These are phyloP conservation scores for Ceratobasidium sp. DNA, from an alignment of 1,284 basidiomycete genomes.

Conservation along the genomic window DNA sequence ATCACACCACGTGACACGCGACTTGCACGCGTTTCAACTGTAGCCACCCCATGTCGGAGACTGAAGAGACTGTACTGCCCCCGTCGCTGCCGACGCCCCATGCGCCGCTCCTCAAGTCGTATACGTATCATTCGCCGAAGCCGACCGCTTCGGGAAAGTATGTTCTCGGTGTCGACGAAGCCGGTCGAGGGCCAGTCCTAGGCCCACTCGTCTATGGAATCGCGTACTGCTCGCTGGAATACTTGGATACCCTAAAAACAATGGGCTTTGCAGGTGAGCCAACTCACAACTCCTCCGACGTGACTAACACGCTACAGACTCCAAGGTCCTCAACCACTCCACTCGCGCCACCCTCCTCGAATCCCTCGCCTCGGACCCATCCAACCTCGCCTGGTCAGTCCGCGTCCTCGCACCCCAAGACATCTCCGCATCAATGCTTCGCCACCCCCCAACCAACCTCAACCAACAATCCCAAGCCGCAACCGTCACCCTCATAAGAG, in stretches of 20 bases:
- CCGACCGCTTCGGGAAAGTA: conserved; percentile 71
- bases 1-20: conserved; percentile 18
- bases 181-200: conserved; percentile 91
- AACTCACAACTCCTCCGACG: background rate
- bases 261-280: conserved; percentile 86
- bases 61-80: conserved; percentile 26
- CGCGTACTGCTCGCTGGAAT: conserved; percentile 87
- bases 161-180: conserved; percentile 96
- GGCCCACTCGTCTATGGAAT: conserved; percentile 96
- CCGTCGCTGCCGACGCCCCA: conserved; percentile 64
- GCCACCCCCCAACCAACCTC: conserved; percentile 82
- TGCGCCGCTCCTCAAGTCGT: conserved; percentile 70
- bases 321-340: conserved; percentile 84
- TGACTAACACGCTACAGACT: conserved; percentile 62
- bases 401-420: conserved; percentile 86
- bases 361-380: conserved; percentile 68
- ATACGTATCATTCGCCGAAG: conserved; percentile 80
- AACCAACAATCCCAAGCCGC: conserved; percentile 94
- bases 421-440: conserved; percentile 92
- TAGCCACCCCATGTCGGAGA: conserved; percentile 22
- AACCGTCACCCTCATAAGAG: conserved; percentile 85
- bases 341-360: conserved; percentile 68
- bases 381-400: conserved; percentile 82
- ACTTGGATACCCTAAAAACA: conserved; percentile 73
- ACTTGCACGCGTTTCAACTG: conserved; percentile 12